Conservation (phyloP, 1,284 basidiomycete genomes). For the Papiliotrema flavescens region DNA sequence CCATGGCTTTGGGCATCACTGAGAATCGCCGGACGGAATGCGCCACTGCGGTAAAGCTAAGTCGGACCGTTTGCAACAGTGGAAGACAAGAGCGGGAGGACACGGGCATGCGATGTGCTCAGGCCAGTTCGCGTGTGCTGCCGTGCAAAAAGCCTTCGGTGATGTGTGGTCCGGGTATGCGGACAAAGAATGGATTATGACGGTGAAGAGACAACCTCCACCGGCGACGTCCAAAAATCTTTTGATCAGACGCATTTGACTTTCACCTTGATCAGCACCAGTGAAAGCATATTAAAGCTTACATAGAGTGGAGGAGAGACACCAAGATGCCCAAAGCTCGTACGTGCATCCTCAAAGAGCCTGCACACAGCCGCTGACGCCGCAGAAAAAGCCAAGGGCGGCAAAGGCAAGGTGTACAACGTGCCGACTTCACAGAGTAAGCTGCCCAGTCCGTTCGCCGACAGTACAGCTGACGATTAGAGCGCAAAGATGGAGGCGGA, state of each 20-base stretch:
- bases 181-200: background rate
- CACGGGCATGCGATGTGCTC: too few species aligned
- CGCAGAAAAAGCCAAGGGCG: constrained; percentile 1
- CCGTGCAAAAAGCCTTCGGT: too few species aligned
- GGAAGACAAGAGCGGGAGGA: too few species aligned
- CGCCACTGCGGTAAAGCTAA: too few species aligned
- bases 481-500: constrained; percentile 70
- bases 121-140: too few species aligned
- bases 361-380: background rate
- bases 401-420: constrained; percentile 2
- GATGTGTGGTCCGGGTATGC: background rate
- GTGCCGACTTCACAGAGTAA: constrained; percentile 2
- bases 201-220: background rate
- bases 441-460: background rate
- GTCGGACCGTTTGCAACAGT: too few species aligned
- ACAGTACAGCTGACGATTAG: background rate
- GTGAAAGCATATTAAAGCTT: background rate
- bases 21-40: background rate
- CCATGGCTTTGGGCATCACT: constrained; percentile 45
- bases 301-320: background rate
- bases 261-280: background rate
- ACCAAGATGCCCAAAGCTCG: constrained; percentile 4
- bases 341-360: background rate
- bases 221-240: constrained; percentile 2
- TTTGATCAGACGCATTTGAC: background rate